Base-by-base conservation (phyloP, 805 yeast genomes). In the Wickerhamomyces sydowiorum region DNA sequence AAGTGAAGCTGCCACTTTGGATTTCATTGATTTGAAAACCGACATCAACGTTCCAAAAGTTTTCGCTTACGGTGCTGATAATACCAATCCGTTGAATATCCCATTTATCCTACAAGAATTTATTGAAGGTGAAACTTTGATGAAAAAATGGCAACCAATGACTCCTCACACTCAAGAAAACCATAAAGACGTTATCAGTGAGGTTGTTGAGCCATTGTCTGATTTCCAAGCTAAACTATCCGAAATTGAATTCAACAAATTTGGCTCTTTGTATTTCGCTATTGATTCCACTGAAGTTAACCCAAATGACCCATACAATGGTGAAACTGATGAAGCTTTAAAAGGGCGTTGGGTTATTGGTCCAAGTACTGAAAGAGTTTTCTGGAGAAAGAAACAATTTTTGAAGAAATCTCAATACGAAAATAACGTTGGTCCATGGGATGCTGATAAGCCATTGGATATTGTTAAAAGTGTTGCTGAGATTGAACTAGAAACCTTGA, bases 1-100 rank as follows among this genome's bases (percentile, higher is more conserved):
- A 60, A 79, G 89, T 59, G 99, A 91, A 63, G 96, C 82, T 41
- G 99, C 99, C 18, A 91, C 98, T 1, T 69, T 86, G 71, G 98
- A 91, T 63, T 93, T 86, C 61, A 71, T 82, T 42, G 61, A 70
- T 28, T 62, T 75, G 49, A 86, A 87, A 57, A 64, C 86, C 41
- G 79, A 78, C 1, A 61, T 84, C 38, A 72, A 75, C 20, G 86
- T 86, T 35, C 97, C 97, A 33, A 78, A 76, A 52, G 85, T 86
- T 12, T 66, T 78, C 42, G 70, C 76, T 57, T 85, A 79, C 56
- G 87, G 88, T 44, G 69, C 76, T 23, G 73, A 76, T 36, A 63
- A 69, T 19, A 62, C 75, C 36, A 91, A 90, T 59, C 72, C 79
- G 13, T 56, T 90, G 27, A 76, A 78, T 39, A 63, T 80, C 25